Conservation (phyloP, 169 alveolate species). For the Eimeria tenella region DNA sequence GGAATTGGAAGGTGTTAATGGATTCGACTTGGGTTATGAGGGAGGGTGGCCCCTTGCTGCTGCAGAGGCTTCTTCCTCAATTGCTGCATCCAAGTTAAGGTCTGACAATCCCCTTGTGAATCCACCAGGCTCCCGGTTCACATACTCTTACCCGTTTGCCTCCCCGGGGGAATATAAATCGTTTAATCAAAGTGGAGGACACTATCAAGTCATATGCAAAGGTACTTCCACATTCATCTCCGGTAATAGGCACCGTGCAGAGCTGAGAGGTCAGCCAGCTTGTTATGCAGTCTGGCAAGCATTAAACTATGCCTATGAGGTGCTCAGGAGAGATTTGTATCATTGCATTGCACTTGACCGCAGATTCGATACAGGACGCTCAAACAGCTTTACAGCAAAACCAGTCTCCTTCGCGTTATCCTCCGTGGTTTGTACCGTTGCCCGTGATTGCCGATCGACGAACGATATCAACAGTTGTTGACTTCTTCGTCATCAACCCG, state of each 20-base stretch:
- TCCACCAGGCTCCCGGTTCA: conserved; percentile 47
- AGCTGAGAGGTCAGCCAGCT: no score
- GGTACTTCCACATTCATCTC: background rate
- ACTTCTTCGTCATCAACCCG: conserved; percentile 68
- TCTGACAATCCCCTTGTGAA: conserved; percentile 37
- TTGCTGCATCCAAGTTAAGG: conserved; percentile 22
- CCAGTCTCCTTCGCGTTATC: conserved; percentile 62
- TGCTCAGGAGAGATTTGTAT: no score
- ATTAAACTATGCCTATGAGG: no score
- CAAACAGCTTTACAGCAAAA: conserved; percentile 45
- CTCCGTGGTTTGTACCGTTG: conserved; percentile 71
- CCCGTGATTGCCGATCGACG: conserved; percentile 56
- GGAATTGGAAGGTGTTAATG: conserved; percentile 44
- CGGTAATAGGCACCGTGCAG: no score
- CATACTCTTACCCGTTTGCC: conserved; percentile 61
- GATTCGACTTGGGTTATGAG: conserved; percentile 51
- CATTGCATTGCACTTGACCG: background rate
- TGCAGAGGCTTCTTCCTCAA: conserved; percentile 8
- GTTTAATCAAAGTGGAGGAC: conserved; percentile 40
- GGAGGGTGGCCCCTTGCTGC: conserved; percentile 52
- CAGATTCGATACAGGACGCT: conserved; percentile 36
- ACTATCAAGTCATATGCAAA: conserved; percentile 59
- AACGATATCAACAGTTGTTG: conserved; percentile 58
- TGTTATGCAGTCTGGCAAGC: no score
- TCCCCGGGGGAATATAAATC: conserved; percentile 31